phyloP scores from a whole-genome alignment of 2,329 filamentous ascomycete genomes.

The Calonectria pseudoreteaudii region DNA sequence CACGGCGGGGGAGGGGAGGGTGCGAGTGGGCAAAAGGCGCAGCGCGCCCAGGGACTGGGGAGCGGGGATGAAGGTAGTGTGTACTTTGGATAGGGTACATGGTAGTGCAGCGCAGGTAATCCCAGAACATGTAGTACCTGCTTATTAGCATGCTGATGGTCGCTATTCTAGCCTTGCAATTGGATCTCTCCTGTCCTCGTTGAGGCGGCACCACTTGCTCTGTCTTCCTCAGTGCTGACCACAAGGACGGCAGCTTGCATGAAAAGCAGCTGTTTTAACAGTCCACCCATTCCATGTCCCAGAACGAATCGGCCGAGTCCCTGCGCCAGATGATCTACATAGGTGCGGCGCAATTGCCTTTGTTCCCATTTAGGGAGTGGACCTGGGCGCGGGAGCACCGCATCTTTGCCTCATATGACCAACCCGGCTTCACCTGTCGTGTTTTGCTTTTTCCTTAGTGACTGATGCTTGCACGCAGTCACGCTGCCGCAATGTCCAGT shows the following conservation, averaged over 20 bases:
- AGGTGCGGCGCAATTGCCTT: background rate
- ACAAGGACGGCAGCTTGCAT: constrained; percentile 6
- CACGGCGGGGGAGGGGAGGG: background rate
- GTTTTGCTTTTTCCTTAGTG: background rate
- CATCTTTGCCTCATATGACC: constrained; percentile 2
- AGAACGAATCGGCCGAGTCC: constrained; percentile 13
- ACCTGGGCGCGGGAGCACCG: background rate
- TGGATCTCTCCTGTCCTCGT: background rate
- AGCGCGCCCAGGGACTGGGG: background rate
- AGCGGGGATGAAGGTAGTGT: background rate
- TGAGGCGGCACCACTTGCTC: background rate
- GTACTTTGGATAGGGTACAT: background rate
- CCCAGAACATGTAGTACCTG: background rate
- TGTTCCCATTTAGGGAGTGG: background rate
- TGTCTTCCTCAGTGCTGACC: background rate
- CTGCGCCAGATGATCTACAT: constrained; percentile 3
- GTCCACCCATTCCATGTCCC: background rate
- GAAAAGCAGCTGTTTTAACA: constrained; percentile 8
- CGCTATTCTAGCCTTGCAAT: background rate
- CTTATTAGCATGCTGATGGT: background rate
- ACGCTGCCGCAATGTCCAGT: background rate
- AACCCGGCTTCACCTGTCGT: background rate
- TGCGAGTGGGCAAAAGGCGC: background rate
- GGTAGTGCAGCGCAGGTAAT: background rate
- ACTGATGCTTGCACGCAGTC: background rate